Percentiles rank a stretch among this genome's conserved stretches.
These are phyloP conservation scores for Tetracladium marchalianum DNA, from an alignment of 495 filamentous ascomycete species.

Conservation along the genomic window DNA sequence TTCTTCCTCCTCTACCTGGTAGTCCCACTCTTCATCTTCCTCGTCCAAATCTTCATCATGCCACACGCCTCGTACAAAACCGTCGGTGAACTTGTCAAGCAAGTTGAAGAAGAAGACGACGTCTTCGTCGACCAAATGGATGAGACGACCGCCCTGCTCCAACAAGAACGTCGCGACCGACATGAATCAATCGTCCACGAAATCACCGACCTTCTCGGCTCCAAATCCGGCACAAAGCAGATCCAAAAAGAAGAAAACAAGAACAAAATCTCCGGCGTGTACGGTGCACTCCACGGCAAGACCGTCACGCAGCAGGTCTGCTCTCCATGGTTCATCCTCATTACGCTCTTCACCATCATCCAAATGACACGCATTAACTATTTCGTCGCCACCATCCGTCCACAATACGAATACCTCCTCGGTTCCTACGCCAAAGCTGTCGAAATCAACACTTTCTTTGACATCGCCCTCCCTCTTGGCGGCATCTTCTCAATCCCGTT, in stretches of 20 bases:
- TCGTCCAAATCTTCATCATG: conserved; percentile 66
- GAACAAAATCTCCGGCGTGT: conserved; percentile 62
- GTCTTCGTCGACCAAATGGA: conserved; percentile 51
- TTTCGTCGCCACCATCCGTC: conserved; percentile 84
- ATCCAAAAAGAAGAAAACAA: conserved; percentile 43
- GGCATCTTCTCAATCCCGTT: conserved; percentile 81
- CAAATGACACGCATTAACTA: conserved; percentile 97
- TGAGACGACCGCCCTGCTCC: conserved; percentile 45
- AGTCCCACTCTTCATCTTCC: conserved; percentile 60
- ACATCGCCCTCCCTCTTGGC: conserved; percentile 78
- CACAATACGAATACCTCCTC: conserved; percentile 80
- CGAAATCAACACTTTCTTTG: conserved; percentile 75
- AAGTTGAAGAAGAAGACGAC: conserved; percentile 43
- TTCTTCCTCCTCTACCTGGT: conserved; percentile 74
- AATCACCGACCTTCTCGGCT: conserved; percentile 62
- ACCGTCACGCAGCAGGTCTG: conserved; percentile 65
- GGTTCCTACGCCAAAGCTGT: conserved; percentile 44
- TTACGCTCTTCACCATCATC: conserved; percentile 76
- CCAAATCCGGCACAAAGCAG: conserved; percentile 45
- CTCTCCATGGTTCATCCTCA: conserved; percentile 80
- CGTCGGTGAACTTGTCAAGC: conserved; percentile 66
- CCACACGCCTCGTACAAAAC: conserved; percentile 80
- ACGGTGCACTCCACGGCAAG: conserved; percentile 77
- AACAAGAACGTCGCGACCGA: conserved; percentile 51
- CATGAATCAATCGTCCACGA: conserved; percentile 61